Evolutionary conservation across 2,329 filamentous ascomycete genomes (phyloP).

Genomic region (Acrocalymma vagum): DNA sequence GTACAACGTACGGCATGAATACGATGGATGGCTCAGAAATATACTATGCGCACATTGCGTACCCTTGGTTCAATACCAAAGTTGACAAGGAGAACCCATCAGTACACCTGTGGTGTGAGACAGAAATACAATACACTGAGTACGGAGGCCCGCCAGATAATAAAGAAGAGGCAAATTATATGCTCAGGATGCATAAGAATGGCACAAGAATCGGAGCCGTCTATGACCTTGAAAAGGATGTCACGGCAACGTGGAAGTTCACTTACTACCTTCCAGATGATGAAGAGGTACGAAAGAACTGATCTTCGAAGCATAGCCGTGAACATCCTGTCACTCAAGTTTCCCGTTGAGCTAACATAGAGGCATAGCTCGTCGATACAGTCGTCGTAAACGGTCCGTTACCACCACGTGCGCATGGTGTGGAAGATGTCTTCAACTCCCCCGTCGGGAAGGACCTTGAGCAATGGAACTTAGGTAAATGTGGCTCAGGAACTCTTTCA

Average conservation of each 20-base stretch:
- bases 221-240: constrained; percentile 23
- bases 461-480: constrained; percentile 14
- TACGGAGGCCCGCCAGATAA: constrained; percentile 2
- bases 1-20: constrained; percentile 22
- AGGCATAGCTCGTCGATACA: constrained; percentile 16
- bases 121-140: constrained; percentile 23
- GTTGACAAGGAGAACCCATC: constrained; percentile 5
- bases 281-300: constrained; percentile 16
- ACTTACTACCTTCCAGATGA: constrained; percentile 18
- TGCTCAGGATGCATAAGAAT: constrained; percentile 27
- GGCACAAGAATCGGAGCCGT: constrained; percentile 19
- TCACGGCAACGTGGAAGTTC: constrained; percentile 20
- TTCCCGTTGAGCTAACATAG: too few species aligned
- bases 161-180: constrained; percentile 14
- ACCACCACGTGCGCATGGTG: constrained; percentile 8
- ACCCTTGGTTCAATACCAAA: constrained; percentile 20
- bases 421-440: constrained; percentile 11
- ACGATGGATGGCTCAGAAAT: constrained; percentile 28
- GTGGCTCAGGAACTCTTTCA: constrained; percentile 17
- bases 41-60: constrained; percentile 29
- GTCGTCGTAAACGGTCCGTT: constrained; percentile 14
- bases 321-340: too few species aligned
- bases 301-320: too few species aligned
- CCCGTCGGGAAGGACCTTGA: constrained; percentile 8
- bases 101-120: constrained; percentile 26